Conservation (phyloP, 2,329 filamentous ascomycete genomes). For the Colletotrichum simmondsii region DNA sequence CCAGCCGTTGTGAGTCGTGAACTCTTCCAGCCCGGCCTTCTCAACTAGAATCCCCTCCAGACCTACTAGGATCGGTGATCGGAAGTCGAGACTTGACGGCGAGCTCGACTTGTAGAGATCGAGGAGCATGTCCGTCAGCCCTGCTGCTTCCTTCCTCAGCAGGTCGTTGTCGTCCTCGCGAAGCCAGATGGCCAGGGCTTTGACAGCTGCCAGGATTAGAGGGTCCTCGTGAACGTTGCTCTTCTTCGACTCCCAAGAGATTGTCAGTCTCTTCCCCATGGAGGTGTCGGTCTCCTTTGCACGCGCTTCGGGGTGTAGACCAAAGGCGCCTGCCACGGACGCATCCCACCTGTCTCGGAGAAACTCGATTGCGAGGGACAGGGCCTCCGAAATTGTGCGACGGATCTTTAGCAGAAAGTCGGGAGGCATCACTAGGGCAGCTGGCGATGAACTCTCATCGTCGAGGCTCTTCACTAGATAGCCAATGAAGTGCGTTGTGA, state of each 20-base stretch:
- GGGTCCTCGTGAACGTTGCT: slow-evolving; percentile 63
- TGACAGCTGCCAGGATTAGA: slow-evolving; percentile 67
- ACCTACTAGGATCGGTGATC: slow-evolving; percentile 67
- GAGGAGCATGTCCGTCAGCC: slow-evolving; percentile 71
- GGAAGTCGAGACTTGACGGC: slow-evolving; percentile 59
- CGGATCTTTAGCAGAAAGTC: slow-evolving; percentile 71
- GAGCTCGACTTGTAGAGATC: slow-evolving; percentile 64
- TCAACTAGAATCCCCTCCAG: slow-evolving; percentile 65
- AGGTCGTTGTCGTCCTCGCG: slow-evolving; percentile 73
- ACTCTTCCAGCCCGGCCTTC: slow-evolving; percentile 57
- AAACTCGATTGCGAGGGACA: slow-evolving; percentile 72
- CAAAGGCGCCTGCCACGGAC: slow-evolving; percentile 69
- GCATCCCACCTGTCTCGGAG: slow-evolving; percentile 78
- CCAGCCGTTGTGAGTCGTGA: slow-evolving; percentile 67
- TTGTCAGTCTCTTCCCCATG: slow-evolving; percentile 56
- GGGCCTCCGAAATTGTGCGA: slow-evolving; percentile 69
- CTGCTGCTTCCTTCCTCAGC: slow-evolving; percentile 66
- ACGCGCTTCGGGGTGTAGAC: slow-evolving; percentile 68
- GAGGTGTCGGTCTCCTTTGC: slow-evolving; percentile 53
- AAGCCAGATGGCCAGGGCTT: slow-evolving; percentile 73
- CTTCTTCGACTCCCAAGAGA: slow-evolving; percentile 69
- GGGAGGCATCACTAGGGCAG: slow-evolving; percentile 60
- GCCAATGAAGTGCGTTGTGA: slow-evolving; percentile 70
- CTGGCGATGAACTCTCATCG: slow-evolving; percentile 48
- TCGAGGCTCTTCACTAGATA: slow-evolving; percentile 66